Evolutionary conservation across 2,329 filamentous ascomycete genomes (phyloP).

Genomic region (Ophiostoma perfectum): DNA sequence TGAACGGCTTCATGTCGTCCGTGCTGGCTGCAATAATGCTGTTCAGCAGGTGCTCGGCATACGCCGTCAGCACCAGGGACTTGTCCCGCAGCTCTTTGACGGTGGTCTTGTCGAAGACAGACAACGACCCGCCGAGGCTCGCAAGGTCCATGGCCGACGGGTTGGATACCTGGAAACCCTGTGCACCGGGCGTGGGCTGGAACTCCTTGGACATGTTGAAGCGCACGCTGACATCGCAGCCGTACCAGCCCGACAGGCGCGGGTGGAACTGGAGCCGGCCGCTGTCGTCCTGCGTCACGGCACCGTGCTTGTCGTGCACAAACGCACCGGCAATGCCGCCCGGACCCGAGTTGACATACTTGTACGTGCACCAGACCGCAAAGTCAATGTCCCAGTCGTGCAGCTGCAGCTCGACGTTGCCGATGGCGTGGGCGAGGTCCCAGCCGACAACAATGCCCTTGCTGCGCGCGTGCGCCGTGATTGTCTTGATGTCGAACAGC

Average conservation of each 20-base stretch:
- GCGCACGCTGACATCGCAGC: constrained; percentile 66
- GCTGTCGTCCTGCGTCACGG: constrained; percentile 42
- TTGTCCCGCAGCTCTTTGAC: constrained; percentile 66
- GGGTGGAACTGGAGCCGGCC: constrained; percentile 47
- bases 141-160: constrained; percentile 73
- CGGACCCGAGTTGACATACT: constrained; percentile 84
- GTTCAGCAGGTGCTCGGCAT: constrained; percentile 64
- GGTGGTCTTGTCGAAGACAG: constrained; percentile 65
- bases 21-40: constrained; percentile 35
- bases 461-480: constrained; percentile 66
- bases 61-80: constrained; percentile 67
- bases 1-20: constrained; percentile 39
- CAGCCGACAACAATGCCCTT: constrained; percentile 53
- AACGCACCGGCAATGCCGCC: constrained; percentile 76
- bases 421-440: constrained; percentile 61
- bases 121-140: constrained; percentile 65
- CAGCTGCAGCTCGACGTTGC: constrained; percentile 71
- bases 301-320: constrained; percentile 69
- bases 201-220: constrained; percentile 84
- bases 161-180: constrained; percentile 81
- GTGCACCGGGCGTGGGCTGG: constrained; percentile 69
- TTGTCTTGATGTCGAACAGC: constrained; percentile 72
- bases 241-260: constrained; percentile 81
- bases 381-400: constrained; percentile 92
- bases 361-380: constrained; percentile 90